phyloP scores from a whole-genome alignment of 345 rosid genomes.

The Kandelia obovata region DNA sequence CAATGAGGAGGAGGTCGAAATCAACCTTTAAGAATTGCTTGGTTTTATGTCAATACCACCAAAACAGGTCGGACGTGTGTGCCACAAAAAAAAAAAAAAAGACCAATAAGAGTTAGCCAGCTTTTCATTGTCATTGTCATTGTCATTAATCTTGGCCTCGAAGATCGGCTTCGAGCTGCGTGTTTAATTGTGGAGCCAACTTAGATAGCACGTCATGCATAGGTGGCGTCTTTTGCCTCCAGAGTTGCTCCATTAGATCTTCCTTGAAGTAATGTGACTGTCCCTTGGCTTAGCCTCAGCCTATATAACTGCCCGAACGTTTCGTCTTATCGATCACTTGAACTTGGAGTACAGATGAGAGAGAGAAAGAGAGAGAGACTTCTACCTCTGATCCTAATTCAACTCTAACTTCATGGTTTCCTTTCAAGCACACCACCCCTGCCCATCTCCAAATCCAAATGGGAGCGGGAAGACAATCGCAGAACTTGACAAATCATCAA shows the following conservation, averaged over 20 bases:
- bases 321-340: slow-evolving; percentile 20
- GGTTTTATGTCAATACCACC: too few relatives aligned
- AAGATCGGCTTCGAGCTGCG: slow-evolving; percentile 25
- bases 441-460: slow-evolving; percentile 16
- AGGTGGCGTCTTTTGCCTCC: slow-evolving; percentile 23
- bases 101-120: slow-evolving; percentile 22
- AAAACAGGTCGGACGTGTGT: slow-evolving; percentile 1
- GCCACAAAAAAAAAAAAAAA: background rate
- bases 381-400: background rate
- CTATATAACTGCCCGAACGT: slow-evolving; percentile 30
- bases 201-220: slow-evolving; percentile 56
- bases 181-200: slow-evolving; percentile 37
- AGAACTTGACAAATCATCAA: slow-evolving; percentile 35
- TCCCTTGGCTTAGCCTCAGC: slow-evolving; percentile 21
- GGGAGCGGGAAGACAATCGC: slow-evolving; percentile 18
- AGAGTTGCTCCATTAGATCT: slow-evolving; percentile 24
- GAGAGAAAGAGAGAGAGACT: slow-evolving; percentile 4
- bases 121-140: slow-evolving; percentile 20
- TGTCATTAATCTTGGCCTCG: slow-evolving; percentile 7
- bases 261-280: slow-evolving; percentile 23
- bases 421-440: slow-evolving; percentile 34
- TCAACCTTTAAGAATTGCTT: too few relatives aligned
- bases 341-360: background rate
- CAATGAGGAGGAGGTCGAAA: too few relatives aligned
- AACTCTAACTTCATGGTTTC: slow-evolving; percentile 39